phyloP scores from a whole-genome alignment of 2,329 filamentous ascomycete species.

The Neopestalotiopsis rosae region DNA sequence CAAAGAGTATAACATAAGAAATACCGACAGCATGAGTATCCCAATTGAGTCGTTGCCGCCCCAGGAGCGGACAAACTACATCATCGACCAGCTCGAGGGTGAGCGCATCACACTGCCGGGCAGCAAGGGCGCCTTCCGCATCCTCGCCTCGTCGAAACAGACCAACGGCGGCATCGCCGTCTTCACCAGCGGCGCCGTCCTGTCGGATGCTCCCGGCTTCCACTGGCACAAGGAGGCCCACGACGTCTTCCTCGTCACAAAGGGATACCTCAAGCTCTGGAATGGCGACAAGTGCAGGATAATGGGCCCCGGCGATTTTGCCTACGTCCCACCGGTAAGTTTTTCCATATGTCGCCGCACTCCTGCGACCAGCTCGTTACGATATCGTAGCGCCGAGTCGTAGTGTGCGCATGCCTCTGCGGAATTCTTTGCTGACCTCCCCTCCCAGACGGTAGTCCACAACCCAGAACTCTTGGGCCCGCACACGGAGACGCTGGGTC shows the following conservation, averaged over 20 bases:
- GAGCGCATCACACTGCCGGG: slow-evolving; percentile 58
- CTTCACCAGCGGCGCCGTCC: slow-evolving; percentile 53
- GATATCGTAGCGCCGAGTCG: background rate
- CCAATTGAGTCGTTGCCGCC: slow-evolving; percentile 42
- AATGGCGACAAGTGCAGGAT: slow-evolving; percentile 61
- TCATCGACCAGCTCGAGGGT: slow-evolving; percentile 54
- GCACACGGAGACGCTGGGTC: slow-evolving; percentile 58
- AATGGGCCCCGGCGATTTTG: slow-evolving; percentile 61
- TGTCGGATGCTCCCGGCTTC: slow-evolving; percentile 54
- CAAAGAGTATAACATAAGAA: background rate
- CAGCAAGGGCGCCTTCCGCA: slow-evolving; percentile 55
- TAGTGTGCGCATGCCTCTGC: background rate
- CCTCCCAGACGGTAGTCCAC: slow-evolving; percentile 52
- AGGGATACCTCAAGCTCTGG: slow-evolving; percentile 61
- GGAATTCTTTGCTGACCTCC: background rate
- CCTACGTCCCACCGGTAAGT: slow-evolving; percentile 59
- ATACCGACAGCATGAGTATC: slow-evolving; percentile 34
- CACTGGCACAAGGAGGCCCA: slow-evolving; percentile 63
- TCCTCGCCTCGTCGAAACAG: slow-evolving; percentile 57
- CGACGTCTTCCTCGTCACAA: slow-evolving; percentile 61
- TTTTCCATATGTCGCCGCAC: background rate
- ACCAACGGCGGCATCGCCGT: slow-evolving; percentile 56
- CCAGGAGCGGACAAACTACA: slow-evolving; percentile 44
- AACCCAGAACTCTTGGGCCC: slow-evolving; percentile 60
- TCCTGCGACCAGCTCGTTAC: background rate